phyloP scores from a whole-genome alignment of 192 early-diverging fungal genomes.

The Kappamyces sp. region DNA sequence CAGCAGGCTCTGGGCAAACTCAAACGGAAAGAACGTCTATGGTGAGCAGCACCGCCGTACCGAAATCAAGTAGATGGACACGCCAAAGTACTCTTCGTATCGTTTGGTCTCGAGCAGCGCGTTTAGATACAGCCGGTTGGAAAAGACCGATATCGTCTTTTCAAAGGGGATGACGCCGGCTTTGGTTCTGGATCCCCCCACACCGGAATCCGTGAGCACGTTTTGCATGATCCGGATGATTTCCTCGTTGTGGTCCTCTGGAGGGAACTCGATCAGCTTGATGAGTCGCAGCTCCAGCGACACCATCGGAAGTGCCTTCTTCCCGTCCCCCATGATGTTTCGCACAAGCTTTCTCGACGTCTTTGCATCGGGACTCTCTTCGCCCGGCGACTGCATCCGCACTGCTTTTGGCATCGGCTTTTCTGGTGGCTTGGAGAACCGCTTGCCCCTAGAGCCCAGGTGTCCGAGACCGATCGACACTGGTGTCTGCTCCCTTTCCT shows the following conservation, averaged over 20 bases:
- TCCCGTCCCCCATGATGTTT: background rate
- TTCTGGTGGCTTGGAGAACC: background rate
- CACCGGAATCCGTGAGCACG: conserved; percentile 5
- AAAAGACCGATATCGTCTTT: conserved; percentile 37
- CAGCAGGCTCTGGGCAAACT: conserved; percentile 27
- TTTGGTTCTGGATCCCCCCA: conserved; percentile 4
- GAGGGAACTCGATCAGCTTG: conserved; percentile 13
- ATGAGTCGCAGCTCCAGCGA: conserved; percentile 15
- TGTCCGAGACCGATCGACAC: conserved; percentile 3
- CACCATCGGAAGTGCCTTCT: conserved; percentile 11
- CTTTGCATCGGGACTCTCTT: background rate
- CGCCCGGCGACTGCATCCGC: background rate
- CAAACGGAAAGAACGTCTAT: conserved; percentile 12
- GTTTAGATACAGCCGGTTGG: conserved; percentile 39
- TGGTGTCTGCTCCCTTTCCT: conserved; percentile 8
- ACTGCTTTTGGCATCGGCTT: background rate
- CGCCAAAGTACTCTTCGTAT: conserved; percentile 38
- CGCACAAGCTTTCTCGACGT: background rate
- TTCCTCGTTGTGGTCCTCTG: conserved; percentile 8
- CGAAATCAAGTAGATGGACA: conserved; percentile 30
- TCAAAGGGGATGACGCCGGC: conserved; percentile 12
- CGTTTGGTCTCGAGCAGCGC: conserved; percentile 32
- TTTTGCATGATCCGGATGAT: conserved; percentile 15
- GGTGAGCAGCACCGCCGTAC: conserved; percentile 17
- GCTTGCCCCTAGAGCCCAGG: background rate